These are phyloP conservation scores for Theobroma cacao DNA, from an alignment of 345 rosid genomes.

Conservation along the genomic window DNA sequence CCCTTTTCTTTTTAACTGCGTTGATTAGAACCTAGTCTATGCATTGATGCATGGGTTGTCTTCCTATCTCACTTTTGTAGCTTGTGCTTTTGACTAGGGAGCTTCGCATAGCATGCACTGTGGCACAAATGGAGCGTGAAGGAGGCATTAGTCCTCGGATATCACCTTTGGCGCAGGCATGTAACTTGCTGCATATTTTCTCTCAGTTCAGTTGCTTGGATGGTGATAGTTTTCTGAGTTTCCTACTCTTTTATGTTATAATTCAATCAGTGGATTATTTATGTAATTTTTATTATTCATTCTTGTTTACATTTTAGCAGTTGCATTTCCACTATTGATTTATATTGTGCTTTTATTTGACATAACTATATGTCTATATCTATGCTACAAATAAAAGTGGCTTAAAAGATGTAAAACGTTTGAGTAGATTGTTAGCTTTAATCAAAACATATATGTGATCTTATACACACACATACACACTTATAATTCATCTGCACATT, in stretches of 20 bases:
- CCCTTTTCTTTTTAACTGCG: conserved; percentile 5
- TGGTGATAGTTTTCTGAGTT: background rate
- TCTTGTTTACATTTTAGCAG: background rate
- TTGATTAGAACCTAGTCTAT: background rate
- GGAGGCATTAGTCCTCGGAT: conserved; percentile 96
- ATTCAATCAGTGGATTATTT: background rate
- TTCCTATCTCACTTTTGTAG: conserved; percentile 9
- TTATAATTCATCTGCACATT: background rate
- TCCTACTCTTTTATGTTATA: background rate
- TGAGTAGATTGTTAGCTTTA: too few relatives aligned
- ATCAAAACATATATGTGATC: too few relatives aligned
- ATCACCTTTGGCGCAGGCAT: conserved; percentile 95
- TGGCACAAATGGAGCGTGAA: conserved; percentile 99
- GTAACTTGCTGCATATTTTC: conserved; percentile 11
- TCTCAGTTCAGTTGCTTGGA: background rate
- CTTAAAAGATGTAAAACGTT: background rate
- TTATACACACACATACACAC: background rate
- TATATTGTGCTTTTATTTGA: background rate
- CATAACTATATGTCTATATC: background rate
- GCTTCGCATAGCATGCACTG: conserved; percentile 92
- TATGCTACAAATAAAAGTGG: background rate
- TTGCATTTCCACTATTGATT: background rate
- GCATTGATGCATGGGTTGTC: background rate
- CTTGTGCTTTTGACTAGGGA: conserved; percentile 45
- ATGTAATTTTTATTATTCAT: background rate